Evolutionary conservation across 2,329 filamentous ascomycete species (phyloP).

Genomic region (Ophiocordyceps camponoti-floridani): DNA sequence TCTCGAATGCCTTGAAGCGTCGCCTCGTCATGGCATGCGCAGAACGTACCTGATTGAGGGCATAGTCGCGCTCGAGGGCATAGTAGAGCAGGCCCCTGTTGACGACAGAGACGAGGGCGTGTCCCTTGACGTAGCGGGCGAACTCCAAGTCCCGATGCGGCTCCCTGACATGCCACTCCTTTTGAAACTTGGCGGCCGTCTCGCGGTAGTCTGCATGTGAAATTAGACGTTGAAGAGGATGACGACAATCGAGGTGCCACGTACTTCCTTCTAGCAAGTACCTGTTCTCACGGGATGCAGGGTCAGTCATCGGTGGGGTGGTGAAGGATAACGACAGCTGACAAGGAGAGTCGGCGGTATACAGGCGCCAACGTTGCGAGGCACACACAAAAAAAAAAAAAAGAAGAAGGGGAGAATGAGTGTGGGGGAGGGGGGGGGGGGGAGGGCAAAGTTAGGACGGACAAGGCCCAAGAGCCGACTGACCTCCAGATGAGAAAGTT

Average conservation of each 20-base stretch:
- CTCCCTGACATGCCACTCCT: slow-evolving; percentile 47
- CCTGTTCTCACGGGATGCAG: slow-evolving; percentile 15
- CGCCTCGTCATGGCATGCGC: not conserved
- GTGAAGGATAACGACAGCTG: not conserved
- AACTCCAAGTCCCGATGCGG: slow-evolving; percentile 46
- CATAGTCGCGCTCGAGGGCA: slow-evolving; percentile 37
- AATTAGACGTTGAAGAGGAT: not conserved
- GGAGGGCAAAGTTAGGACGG: not conserved
- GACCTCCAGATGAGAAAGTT: slow-evolving; percentile 58
- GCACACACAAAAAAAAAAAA: not conserved
- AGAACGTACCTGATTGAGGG: slow-evolving; percentile 27
- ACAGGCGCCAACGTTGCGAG: not conserved
- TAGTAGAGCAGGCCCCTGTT: slow-evolving; percentile 47
- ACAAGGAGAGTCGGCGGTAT: not conserved
- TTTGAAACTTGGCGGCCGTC: slow-evolving; percentile 48
- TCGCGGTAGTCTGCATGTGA: slow-evolving; percentile 42
- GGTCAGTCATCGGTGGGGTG: not conserved
- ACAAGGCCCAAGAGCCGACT: slow-evolving; percentile 15
- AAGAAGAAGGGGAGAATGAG: not conserved
- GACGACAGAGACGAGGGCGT: slow-evolving; percentile 43
- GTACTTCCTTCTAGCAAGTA: slow-evolving; percentile 45
- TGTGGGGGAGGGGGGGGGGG: no score
- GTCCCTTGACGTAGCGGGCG: slow-evolving; percentile 45
- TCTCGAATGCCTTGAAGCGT: no score
- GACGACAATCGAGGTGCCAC: slow-evolving; percentile 15